A percentile compares a stretch with the other conserved stretches of the same genome.
Conservation (phyloP, 1,139 yeast species). For the Lizanozyma gosingica region DNA sequence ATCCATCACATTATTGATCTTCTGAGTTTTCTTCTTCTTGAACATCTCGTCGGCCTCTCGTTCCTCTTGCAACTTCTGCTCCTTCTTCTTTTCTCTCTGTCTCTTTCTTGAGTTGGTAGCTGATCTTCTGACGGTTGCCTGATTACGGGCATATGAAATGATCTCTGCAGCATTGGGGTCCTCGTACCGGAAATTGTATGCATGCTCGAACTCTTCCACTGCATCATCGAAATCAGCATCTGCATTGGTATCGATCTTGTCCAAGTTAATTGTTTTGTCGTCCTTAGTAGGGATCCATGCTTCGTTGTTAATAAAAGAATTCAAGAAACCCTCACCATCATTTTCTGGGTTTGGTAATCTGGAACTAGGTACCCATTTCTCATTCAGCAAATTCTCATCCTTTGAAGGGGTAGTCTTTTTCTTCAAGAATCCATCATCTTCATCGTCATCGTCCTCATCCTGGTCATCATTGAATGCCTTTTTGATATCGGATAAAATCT, state of each 20-base stretch:
- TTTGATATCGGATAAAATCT: slow-evolving; percentile 67
- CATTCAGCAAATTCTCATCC: slow-evolving; percentile 16
- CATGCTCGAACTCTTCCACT: slow-evolving; percentile 83
- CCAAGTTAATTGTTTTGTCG: slow-evolving; percentile 48
- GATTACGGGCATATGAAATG: slow-evolving; percentile 93
- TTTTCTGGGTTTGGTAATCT: slow-evolving; percentile 59
- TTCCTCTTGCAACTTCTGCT: slow-evolving; percentile 42
- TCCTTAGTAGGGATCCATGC: slow-evolving; percentile 80
- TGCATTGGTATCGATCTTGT: slow-evolving; percentile 50
- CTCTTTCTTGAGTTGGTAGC: slow-evolving; percentile 69
- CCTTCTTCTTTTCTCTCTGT: slow-evolving; percentile 66
- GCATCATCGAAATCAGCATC: slow-evolving; percentile 90
- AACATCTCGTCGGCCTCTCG: slow-evolving; percentile 52
- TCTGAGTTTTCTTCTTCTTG: slow-evolving; percentile 64
- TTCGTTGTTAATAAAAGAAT: slow-evolving; percentile 61
- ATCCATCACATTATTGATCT: slow-evolving; percentile 70
- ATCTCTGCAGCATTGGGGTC: slow-evolving; percentile 88
- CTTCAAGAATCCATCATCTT: slow-evolving; percentile 36
- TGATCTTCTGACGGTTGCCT: slow-evolving; percentile 82
- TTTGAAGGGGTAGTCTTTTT: slow-evolving; percentile 42
- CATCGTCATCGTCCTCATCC: slow-evolving; percentile 32
- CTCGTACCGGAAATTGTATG: slow-evolving; percentile 90
- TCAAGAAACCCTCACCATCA: slow-evolving; percentile 60
- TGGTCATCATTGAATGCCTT: slow-evolving; percentile 47
- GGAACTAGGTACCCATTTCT: slow-evolving; percentile 10